Conservation (phyloP, 495 filamentous ascomycete species). For the Lophiostoma macrostomum region DNA sequence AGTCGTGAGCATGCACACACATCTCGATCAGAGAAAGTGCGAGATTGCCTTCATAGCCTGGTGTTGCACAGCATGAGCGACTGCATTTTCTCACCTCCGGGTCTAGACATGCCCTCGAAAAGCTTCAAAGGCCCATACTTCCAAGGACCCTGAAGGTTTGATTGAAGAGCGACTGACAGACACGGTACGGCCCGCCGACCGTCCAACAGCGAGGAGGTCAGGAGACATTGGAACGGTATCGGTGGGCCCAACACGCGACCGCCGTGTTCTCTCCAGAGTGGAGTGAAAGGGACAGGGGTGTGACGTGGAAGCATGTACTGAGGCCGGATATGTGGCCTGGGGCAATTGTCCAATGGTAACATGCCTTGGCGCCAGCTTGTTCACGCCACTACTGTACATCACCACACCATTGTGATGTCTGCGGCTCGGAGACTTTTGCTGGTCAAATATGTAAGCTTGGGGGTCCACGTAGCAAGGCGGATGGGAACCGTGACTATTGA, state of each 20-base stretch:
- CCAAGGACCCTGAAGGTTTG: not conserved
- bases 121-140: not conserved
- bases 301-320: constrained; percentile 24
- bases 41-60: not conserved
- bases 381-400: not conserved
- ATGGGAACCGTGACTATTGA: constrained; percentile 9
- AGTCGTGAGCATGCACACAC: not conserved
- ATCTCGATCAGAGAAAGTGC: not conserved
- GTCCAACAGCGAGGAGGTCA: constrained; percentile 1
- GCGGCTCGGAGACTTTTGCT: constrained; percentile 9
- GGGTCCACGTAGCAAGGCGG: constrained; percentile 16
- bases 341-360: constrained; percentile 7
- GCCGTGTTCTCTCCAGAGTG: constrained; percentile 9
- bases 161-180: not conserved
- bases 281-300: constrained; percentile 9
- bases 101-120: not conserved
- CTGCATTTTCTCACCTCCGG: not conserved
- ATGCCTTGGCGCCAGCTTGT: constrained; percentile 11
- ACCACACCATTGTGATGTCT: constrained; percentile 3
- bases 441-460: not conserved
- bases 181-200: constrained; percentile 16
- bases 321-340: constrained; percentile 19
- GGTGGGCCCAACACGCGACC: constrained; percentile 19
- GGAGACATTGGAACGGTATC: not conserved
- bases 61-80: not conserved